A percentile compares a stretch with the other conserved stretches of the same genome.
Evolutionary conservation across 352 stramenopile genomes (phyloP).

Genomic region (Pythium myriotylum): DNA sequence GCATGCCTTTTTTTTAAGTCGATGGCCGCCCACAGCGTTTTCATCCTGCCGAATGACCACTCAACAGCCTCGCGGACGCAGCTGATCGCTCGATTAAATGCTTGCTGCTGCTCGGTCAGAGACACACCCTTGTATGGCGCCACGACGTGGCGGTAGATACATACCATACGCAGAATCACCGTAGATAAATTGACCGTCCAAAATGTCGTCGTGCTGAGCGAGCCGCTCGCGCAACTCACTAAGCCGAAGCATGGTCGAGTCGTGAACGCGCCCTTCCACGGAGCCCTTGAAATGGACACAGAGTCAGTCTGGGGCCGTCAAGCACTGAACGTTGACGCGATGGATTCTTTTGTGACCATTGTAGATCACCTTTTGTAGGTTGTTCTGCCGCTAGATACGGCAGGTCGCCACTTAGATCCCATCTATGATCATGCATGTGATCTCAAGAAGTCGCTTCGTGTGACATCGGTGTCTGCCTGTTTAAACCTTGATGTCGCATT

Average conservation of each 20-base stretch:
- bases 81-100: constrained; percentile 24
- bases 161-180: constrained; percentile 27
- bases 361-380: constrained; percentile 8
- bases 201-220: not conserved
- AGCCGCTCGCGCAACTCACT: constrained; percentile 6
- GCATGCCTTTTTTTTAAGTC: constrained; percentile 9
- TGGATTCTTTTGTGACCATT: constrained; percentile 25
- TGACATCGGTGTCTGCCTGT: too few relatives aligned
- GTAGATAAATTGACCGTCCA: constrained; percentile 14
- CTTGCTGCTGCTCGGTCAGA: not conserved
- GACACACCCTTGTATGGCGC: constrained; percentile 16
- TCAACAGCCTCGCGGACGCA: constrained; percentile 15
- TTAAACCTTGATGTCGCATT: too few relatives aligned
- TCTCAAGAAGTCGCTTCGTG: too few relatives aligned
- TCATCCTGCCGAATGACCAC: constrained; percentile 22
- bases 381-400: not conserved
- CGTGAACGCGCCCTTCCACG: constrained; percentile 19
- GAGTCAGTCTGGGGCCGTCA: constrained; percentile 24
- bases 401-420: constrained; percentile 22
- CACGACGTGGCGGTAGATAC: constrained; percentile 4
- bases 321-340: constrained; percentile 22
- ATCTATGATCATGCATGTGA: too few relatives aligned
- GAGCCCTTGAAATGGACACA: constrained; percentile 25
- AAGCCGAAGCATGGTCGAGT: constrained; percentile 16
- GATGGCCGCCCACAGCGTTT: constrained; percentile 23